phyloP scores from a whole-genome alignment of 2,329 filamentous ascomycete species.

The Didymosphaeria variabile region DNA sequence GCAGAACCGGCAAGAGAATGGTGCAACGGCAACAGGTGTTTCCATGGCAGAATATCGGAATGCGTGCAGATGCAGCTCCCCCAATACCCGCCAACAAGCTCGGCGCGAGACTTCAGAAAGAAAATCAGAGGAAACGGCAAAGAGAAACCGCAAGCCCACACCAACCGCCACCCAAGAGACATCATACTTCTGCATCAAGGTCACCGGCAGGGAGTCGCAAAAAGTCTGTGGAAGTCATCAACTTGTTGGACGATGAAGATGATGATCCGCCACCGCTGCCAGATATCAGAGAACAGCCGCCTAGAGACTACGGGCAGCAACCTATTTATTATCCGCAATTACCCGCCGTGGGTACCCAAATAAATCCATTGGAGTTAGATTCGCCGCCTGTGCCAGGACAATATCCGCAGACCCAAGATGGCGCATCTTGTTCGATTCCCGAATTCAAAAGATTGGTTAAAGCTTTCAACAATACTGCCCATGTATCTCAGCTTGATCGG shows the following conservation, averaged over 20 bases:
- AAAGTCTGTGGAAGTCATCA: conserved; percentile 10
- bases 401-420: background rate
- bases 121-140: conserved; percentile 24
- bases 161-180: conserved; percentile 9
- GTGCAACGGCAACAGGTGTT: conserved; percentile 14
- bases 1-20: background rate
- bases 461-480: background rate
- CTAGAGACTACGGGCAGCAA: too few species aligned
- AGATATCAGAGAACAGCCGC: background rate
- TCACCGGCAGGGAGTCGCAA: background rate
- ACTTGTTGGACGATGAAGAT: conserved; percentile 13
- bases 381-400: background rate
- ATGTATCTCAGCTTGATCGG: background rate
- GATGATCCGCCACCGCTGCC: background rate
- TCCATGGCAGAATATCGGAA: conserved; percentile 15
- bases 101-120: background rate
- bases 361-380: conserved; percentile 24
- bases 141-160: background rate
- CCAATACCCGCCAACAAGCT: background rate
- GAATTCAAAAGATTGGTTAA: conserved; percentile 1
- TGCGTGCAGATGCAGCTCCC: conserved; percentile 10
- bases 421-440: background rate
- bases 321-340: background rate
- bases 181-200: background rate
- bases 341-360: conserved; percentile 20